Evolutionary conservation across 257 asterid genomes (phyloP).

Genomic region (Solanum ossicruentum): DNA sequence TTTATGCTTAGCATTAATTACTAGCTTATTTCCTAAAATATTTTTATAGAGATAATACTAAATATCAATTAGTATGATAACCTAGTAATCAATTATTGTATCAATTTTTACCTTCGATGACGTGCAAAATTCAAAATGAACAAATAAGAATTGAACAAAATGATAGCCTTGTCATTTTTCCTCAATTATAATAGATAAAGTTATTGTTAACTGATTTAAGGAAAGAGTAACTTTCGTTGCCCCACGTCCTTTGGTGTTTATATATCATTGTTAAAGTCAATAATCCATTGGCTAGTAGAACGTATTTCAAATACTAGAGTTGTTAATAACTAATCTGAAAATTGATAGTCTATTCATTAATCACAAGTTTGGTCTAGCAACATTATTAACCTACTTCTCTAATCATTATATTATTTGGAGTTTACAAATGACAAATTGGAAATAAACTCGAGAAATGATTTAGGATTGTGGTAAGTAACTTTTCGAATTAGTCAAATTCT

Average conservation of each 20-base stretch:
- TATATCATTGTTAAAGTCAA: background rate
- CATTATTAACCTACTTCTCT: background rate
- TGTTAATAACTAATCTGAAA: background rate
- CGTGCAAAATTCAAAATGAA: background rate
- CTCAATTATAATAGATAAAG: background rate
- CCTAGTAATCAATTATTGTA: too few relatives aligned
- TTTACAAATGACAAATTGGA: background rate
- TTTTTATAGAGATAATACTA: too few relatives aligned
- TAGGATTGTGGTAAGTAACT: background rate
- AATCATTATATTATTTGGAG: background rate
- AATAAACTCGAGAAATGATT: background rate
- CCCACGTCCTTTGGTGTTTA: too few relatives aligned
- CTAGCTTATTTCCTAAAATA: too few relatives aligned
- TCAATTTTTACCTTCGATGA: background rate
- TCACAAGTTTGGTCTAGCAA: background rate
- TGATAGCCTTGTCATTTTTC: background rate
- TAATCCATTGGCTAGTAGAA: background rate
- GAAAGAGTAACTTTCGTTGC: too few relatives aligned
- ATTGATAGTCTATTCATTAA: background rate
- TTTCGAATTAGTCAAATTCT: background rate
- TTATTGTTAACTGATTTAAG: background rate
- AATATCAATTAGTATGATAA: background rate
- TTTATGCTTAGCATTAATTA: too few relatives aligned
- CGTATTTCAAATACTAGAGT: background rate
- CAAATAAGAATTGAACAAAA: background rate